Evolutionary conservation across 371 early-diverging fungal genomes (phyloP).

Genomic region (Smittium mucronatum): DNA sequence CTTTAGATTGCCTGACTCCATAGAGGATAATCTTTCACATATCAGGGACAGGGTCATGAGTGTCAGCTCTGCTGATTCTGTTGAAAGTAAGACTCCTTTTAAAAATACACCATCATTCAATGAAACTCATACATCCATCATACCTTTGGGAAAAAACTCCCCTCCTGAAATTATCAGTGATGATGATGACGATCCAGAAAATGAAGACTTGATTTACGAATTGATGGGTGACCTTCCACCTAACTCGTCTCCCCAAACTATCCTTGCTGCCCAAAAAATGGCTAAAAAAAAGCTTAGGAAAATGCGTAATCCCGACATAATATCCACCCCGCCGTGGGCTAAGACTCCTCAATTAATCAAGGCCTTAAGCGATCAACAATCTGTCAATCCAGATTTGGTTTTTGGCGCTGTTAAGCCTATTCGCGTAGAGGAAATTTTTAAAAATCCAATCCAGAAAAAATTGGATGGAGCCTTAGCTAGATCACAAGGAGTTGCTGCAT

Average conservation of each 20-base stretch:
- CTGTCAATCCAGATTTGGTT: constrained; percentile 28
- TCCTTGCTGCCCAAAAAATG: background rate
- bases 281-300: constrained; percentile 2
- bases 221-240: background rate
- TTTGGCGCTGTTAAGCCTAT: constrained; percentile 27
- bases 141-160: constrained; percentile 23
- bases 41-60: background rate
- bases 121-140: constrained; percentile 26
- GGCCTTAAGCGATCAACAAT: constrained; percentile 21
- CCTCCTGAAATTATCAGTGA: constrained; percentile 32
- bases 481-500: constrained; percentile 13
- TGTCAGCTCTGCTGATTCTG: background rate
- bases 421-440: constrained; percentile 26
- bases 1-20: background rate
- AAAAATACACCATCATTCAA: constrained; percentile 5
- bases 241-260: background rate
- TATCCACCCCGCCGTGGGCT: constrained; percentile 22
- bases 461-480: background rate
- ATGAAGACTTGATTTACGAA: constrained; percentile 21
- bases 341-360: constrained; percentile 28
- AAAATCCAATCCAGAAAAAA: constrained; percentile 9
- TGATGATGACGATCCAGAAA: constrained; percentile 30
- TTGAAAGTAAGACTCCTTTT: background rate
- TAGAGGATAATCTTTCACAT: background rate
- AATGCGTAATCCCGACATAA: background rate